These are phyloP conservation scores for Penicillium silybi DNA, from an alignment of 495 filamentous ascomycete species.

Conservation along the genomic window DNA sequence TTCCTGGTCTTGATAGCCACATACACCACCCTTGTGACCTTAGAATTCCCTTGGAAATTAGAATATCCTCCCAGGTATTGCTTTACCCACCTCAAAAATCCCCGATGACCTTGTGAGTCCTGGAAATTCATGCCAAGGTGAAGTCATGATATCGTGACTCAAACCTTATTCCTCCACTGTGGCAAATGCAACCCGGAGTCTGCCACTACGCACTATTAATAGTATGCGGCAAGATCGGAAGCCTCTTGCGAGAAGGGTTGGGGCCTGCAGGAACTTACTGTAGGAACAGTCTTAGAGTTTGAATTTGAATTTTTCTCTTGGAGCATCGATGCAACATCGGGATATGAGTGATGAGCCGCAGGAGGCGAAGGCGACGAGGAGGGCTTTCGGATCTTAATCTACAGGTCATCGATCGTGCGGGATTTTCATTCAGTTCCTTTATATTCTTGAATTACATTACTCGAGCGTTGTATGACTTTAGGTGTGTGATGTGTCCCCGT, in stretches of 20 bases:
- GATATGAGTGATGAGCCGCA: neutral
- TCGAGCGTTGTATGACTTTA: neutral
- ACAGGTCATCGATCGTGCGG: neutral
- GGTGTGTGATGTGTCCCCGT: too few relatives aligned
- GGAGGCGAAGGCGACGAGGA: too few relatives aligned
- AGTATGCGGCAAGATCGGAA: neutral
- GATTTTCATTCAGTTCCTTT: neutral
- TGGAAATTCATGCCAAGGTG: neutral
- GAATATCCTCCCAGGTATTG: too few relatives aligned
- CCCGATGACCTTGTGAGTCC: neutral
- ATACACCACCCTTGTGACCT: too few relatives aligned
- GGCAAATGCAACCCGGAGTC: conserved; percentile 13
- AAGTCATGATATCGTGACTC: conserved; percentile 6
- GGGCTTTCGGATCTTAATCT: neutral
- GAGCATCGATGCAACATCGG: conserved; percentile 10
- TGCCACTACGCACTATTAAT: conserved; percentile 9
- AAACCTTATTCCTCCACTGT: conserved; percentile 8
- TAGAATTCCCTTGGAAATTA: too few relatives aligned
- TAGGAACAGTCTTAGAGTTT: conserved; percentile 10
- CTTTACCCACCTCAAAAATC: too few relatives aligned
- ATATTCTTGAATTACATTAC: neutral
- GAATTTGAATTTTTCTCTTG: neutral
- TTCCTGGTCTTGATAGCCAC: neutral
- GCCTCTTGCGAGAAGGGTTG: neutral
- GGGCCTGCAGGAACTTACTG: neutral